Conservation (phyloP, 164 flowering plant genomes). For the Piper betle region DNA sequence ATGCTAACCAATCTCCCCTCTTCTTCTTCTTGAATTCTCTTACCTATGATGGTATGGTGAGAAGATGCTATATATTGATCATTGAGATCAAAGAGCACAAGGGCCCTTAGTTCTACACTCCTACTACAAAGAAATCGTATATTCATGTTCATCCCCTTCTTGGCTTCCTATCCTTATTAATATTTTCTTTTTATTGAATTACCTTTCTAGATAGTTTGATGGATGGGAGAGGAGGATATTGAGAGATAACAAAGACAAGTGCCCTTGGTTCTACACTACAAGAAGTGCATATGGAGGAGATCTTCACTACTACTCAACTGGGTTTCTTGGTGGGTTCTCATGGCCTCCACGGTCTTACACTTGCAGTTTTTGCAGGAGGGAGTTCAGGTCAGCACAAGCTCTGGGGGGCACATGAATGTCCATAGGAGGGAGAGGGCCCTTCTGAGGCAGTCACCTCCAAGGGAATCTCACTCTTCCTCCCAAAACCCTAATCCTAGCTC, state of each 20-base stretch:
- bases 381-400: constrained; percentile 63
- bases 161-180: too few relatives aligned
- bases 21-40: neutral
- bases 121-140: too few relatives aligned
- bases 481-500: constrained; percentile 15
- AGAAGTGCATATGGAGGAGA: constrained; percentile 1
- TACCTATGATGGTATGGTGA: neutral
- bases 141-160: too few relatives aligned
- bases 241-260: constrained; percentile 1
- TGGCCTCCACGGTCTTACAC: constrained; percentile 78
- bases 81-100: too few relatives aligned
- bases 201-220: neutral
- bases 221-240: constrained; percentile 6
- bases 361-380: constrained; percentile 65
- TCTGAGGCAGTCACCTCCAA: constrained; percentile 37
- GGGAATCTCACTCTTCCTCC: constrained; percentile 11
- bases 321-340: constrained; percentile 28
- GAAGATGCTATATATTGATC: too few relatives aligned
- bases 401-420: constrained; percentile 42
- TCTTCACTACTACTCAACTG: neutral
- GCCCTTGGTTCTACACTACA: constrained; percentile 1
- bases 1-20: neutral
- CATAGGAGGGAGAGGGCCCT: constrained; percentile 68
- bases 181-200: too few relatives aligned
- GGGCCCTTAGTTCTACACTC: too few relatives aligned